Conservation (phyloP, 2,329 filamentous ascomycete genomes). For the Simplicillium aogashimaense region DNA sequence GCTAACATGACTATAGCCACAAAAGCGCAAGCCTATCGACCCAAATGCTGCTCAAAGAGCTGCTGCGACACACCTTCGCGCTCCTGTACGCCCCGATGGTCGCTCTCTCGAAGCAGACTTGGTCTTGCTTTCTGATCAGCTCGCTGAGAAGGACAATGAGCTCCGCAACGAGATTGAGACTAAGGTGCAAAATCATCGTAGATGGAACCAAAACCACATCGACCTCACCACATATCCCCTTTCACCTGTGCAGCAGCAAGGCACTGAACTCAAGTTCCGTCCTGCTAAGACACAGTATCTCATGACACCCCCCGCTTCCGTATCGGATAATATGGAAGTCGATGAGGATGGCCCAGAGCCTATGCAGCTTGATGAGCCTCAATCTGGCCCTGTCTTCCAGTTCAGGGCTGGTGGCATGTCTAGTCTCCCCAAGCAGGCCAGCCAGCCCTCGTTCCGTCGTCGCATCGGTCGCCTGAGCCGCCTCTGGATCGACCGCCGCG, state of each 20-base stretch:
- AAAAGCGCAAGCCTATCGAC: conserved; percentile 59
- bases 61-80: conserved; percentile 55
- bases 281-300: conserved; percentile 63
- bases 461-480: conserved; percentile 78
- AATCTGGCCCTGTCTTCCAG: conserved; percentile 27
- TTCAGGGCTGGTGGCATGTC: conserved; percentile 31
- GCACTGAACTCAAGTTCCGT: conserved; percentile 54
- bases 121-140: conserved; percentile 63
- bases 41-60: conserved; percentile 50
- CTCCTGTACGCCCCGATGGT: conserved; percentile 60
- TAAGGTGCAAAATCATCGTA: conserved; percentile 78
- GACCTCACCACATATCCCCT: conserved; percentile 82
- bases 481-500: conserved; percentile 78
- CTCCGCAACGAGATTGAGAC: conserved; percentile 75
- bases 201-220: conserved; percentile 85
- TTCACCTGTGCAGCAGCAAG: conserved; percentile 62
- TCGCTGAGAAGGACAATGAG: conserved; percentile 72
- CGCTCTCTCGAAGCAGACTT: conserved; percentile 71
- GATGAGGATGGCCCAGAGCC: conserved; percentile 38
- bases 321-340: conserved; percentile 46
- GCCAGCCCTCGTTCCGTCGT: conserved; percentile 63
- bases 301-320: conserved; percentile 53
- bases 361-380: conserved; percentile 24
- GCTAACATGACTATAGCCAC: conserved; percentile 42
- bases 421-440: conserved; percentile 27